Conservation (phyloP, 495 filamentous ascomycete species). For the Penicillium nucicola region DNA sequence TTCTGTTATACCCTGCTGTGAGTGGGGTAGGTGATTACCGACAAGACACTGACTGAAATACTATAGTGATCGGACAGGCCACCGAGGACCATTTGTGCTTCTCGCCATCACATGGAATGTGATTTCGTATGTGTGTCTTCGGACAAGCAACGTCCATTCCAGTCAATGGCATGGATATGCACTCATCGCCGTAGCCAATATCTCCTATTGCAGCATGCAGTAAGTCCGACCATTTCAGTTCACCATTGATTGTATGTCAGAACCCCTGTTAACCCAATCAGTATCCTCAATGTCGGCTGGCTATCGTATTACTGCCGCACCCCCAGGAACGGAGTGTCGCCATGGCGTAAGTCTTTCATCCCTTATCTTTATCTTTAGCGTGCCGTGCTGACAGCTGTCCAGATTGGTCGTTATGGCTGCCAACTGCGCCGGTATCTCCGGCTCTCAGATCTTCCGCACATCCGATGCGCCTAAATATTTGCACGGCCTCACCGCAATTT, state of each 20-base stretch:
- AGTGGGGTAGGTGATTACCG: too few species aligned
- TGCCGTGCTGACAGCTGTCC: constrained; percentile 8
- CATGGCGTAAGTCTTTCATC: constrained; percentile 45
- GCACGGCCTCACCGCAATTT: constrained; percentile 38
- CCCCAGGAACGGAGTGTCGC: constrained; percentile 48
- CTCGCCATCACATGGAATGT: constrained; percentile 44
- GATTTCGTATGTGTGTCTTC: constrained; percentile 35
- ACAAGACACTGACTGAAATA: neutral
- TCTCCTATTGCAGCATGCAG: constrained; percentile 51
- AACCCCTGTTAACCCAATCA: constrained; percentile 4
- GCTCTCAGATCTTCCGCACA: constrained; percentile 52
- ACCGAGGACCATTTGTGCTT: constrained; percentile 40
- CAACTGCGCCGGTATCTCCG: constrained; percentile 50
- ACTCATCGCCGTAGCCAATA: constrained; percentile 45
- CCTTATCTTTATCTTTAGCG: neutral
- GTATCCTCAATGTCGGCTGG: constrained; percentile 46
- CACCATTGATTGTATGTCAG: too few species aligned
- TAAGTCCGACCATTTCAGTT: constrained; percentile 21
- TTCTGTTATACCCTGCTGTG: constrained; percentile 10
- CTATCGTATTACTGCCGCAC: constrained; percentile 45
- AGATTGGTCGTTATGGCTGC: constrained; percentile 55
- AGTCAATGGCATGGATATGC: constrained; percentile 41
- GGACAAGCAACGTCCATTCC: constrained; percentile 13
- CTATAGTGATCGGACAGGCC: constrained; percentile 40
- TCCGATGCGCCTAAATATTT: constrained; percentile 49